A percentile compares a stretch with the other conserved stretches of the same genome.
phyloP scores from a whole-genome alignment of 75 land plant species.

The Pinus tabuliformis region DNA sequence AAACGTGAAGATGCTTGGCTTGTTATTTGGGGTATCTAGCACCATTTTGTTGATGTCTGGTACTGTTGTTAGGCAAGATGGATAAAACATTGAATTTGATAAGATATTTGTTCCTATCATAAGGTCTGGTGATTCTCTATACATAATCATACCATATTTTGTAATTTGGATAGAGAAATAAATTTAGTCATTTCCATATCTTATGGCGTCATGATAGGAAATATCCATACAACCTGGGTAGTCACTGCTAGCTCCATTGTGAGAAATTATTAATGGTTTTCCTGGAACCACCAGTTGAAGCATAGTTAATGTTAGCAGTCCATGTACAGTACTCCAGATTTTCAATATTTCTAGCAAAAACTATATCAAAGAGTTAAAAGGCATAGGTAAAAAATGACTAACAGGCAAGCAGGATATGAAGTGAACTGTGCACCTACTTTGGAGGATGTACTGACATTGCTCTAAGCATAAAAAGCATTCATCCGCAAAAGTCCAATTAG shows the following conservation, averaged over 20 bases:
- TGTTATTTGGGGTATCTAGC: no score
- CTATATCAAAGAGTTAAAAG: not conserved
- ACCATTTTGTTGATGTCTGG: conserved; percentile 29
- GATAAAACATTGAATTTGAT: conserved; percentile 22
- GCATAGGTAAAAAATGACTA: not conserved
- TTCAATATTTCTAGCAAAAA: not conserved
- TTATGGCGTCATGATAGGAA: conserved; percentile 62
- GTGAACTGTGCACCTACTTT: not conserved
- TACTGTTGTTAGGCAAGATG: conserved; percentile 18
- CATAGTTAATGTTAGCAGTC: not conserved
- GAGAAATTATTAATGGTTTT: conserved; percentile 59
- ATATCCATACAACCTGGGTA: conserved; percentile 69
- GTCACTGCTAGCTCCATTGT: conserved; percentile 84
- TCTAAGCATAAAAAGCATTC: not conserved
- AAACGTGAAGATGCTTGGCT: conserved; percentile 48
- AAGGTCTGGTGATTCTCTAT: conserved; percentile 53
- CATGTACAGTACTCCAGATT: not conserved
- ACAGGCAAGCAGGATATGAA: not conserved
- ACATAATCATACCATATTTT: conserved; percentile 73
- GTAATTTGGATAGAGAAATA: conserved; percentile 87
- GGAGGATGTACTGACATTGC: not conserved
- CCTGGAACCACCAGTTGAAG: conserved; percentile 6
- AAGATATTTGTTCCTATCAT: conserved; percentile 37
- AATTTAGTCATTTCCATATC: conserved; percentile 74
- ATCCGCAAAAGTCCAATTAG: not conserved